These are phyloP conservation scores for Musa beccarii DNA, from an alignment of 176 grass and related monocot species.

Conservation along the genomic window DNA sequence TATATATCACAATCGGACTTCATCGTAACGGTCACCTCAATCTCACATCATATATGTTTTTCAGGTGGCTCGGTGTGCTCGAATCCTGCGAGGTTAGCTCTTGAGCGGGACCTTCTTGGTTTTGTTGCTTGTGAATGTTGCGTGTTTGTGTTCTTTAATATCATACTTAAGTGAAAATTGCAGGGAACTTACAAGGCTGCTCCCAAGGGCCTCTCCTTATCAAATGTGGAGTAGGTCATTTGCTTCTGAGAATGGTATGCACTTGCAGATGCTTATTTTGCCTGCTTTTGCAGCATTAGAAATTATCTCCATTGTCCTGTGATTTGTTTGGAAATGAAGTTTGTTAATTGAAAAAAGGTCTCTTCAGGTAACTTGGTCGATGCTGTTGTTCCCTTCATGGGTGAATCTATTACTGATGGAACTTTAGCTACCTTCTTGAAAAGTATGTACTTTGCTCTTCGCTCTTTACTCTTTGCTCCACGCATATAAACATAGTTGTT, in stretches of 20 bases:
- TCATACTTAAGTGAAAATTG: not conserved
- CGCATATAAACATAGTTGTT: not conserved
- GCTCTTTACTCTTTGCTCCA: not conserved
- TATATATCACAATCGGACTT: constrained; percentile 2
- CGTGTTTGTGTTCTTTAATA: not conserved
- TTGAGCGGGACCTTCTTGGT: not conserved
- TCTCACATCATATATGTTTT: constrained; percentile 6
- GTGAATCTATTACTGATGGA: constrained; percentile 98
- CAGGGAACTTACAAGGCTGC: constrained; percentile 28
- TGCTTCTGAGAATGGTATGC: constrained; percentile 74
- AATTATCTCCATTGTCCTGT: no score
- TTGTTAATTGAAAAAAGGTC: not conserved
- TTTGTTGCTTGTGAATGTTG: not conserved
- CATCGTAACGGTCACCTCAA: not conserved
- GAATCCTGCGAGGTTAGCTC: constrained; percentile 32
- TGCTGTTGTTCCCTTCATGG: constrained; percentile 91
- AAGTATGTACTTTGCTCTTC: constrained; percentile 30
- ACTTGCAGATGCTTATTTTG: not conserved
- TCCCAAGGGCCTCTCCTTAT: constrained; percentile 57
- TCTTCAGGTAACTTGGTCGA: constrained; percentile 52
- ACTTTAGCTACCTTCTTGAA: constrained; percentile 86
- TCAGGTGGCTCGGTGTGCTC: constrained; percentile 29
- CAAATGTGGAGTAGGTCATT: constrained; percentile 76
- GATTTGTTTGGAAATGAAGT: not conserved
- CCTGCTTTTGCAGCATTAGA: no score